These are phyloP conservation scores for Periconia sp. DNA, from an alignment of 2,329 filamentous ascomycete genomes.

Conservation along the genomic window DNA sequence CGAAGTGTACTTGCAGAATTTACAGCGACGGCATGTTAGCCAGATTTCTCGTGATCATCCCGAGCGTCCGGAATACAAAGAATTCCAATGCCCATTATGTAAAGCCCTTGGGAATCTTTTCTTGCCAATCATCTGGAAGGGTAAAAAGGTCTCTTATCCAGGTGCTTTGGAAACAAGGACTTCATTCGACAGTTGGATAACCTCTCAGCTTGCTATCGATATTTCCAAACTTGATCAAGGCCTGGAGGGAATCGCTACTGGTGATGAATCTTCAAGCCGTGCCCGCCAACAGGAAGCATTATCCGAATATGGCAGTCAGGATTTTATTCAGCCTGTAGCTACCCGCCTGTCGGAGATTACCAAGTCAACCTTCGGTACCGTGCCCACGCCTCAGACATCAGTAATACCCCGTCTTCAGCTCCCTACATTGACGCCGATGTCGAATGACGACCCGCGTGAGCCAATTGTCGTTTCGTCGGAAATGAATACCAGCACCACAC, in stretches of 20 bases:
- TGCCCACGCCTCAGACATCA: slow-evolving; percentile 21
- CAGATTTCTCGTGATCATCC: slow-evolving; percentile 96
- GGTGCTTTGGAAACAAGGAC: slow-evolving; percentile 64
- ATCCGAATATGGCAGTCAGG: slow-evolving; percentile 53
- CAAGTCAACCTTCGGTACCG: slow-evolving; percentile 22
- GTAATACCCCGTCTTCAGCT: slow-evolving; percentile 31
- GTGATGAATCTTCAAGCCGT: slow-evolving; percentile 26
- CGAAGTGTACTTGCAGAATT: slow-evolving; percentile 85
- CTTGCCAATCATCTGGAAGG: slow-evolving; percentile 92
- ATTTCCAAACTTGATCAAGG: slow-evolving; percentile 54
- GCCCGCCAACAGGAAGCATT: slow-evolving; percentile 52
- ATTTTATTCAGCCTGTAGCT: slow-evolving; percentile 54
- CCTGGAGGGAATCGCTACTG: slow-evolving; percentile 29
- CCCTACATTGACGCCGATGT: slow-evolving; percentile 30
- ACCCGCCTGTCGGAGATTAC: slow-evolving; percentile 42
- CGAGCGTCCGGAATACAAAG: slow-evolving; percentile 74
- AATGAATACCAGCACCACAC: slow-evolving; percentile 15
- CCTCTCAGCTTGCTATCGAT: slow-evolving; percentile 56
- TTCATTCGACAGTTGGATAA: slow-evolving; percentile 70
- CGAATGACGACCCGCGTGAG: slow-evolving; percentile 25
- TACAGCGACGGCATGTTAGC: slow-evolving; percentile 78
- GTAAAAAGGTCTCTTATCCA: slow-evolving; percentile 80
- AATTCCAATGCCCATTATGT: slow-evolving; percentile 95
- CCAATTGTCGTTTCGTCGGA: slow-evolving; percentile 25
- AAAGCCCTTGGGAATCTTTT: slow-evolving; percentile 96